Base-by-base conservation (phyloP, 805 yeast genomes). In the Metahyphopichia silvanorum region DNA sequence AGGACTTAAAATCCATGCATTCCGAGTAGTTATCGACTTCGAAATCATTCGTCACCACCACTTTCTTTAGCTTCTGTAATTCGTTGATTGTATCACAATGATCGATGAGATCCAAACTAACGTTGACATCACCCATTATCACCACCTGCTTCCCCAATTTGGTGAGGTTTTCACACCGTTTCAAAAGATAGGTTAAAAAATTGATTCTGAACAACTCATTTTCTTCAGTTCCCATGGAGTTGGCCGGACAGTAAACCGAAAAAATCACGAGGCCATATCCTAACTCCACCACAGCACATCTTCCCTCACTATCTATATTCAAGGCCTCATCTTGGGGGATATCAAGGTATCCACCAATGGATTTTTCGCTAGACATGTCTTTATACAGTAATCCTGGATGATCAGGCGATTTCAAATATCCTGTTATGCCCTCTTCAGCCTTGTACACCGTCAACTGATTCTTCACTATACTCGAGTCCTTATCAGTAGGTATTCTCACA, bases 361-460 rank as follows among this genome's bases (percentile, higher is more conserved):
- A 43, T 8, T 35, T 16, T 56, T 38, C 45, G 52, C 57, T 4
- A 46, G 45, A 29, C 7, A 37, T 23, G 22, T 43, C 47, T 26
- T 50, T 35, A 27, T 42, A 51, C 2, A 31, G n/a, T 6, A 19
- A 23, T 12, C 21, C 33, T n/a, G 27, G 33, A 26, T 34, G 30
- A 16, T 34, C 38, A 3, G 47, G 47, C 8, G 47, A 37, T 19
- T 43, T 43, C 18, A 78, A 51, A 38, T 63, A 16, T 0, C 98
- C 98, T 0, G 96, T 83, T 6, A 93, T 64, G 0, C 98, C 98
- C 55, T 91, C 96, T 51, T 93, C 98, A 0, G 89, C 96, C 42
- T 74, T 77, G 3, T 73, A 31, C 1, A 87, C 86, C 2, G 68
- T 59, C 16, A 88, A 51, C 2, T 69, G 52, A 13, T 53, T 49